phyloP scores from a whole-genome alignment of 331 rosid species.

The Rosa hybrid region DNA sequence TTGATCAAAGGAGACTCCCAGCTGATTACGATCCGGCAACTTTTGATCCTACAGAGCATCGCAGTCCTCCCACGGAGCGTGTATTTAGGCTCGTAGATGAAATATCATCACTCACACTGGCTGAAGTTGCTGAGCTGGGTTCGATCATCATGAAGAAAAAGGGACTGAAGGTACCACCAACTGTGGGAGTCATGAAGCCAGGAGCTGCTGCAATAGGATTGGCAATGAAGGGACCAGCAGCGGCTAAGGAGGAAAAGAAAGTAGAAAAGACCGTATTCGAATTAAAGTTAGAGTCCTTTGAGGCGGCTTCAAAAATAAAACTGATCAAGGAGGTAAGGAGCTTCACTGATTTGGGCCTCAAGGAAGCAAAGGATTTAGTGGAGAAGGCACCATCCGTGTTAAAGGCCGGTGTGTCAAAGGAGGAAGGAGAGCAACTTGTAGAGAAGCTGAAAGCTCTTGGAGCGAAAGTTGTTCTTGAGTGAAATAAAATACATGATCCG shows the following conservation, averaged over 20 bases:
- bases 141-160: constrained; percentile 52
- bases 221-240: constrained; percentile 45
- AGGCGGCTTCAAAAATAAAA: constrained; percentile 70
- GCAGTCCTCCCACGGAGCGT: constrained; percentile 70
- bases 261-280: constrained; percentile 69
- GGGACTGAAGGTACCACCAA: constrained; percentile 56
- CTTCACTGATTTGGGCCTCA: constrained; percentile 77
- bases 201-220: constrained; percentile 64
- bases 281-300: constrained; percentile 72
- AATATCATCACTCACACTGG: constrained; percentile 65
- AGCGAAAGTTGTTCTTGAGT: constrained; percentile 74
- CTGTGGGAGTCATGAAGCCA: constrained; percentile 59
- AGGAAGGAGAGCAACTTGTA: constrained; percentile 67
- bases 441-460: constrained; percentile 84
- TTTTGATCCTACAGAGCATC: constrained; percentile 68
- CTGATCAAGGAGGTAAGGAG: constrained; percentile 80
- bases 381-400: constrained; percentile 71
- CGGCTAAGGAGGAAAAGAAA: constrained; percentile 67
- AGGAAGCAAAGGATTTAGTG: constrained; percentile 78
- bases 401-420: constrained; percentile 76
- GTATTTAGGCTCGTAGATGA: constrained; percentile 78
- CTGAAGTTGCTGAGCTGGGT: constrained; percentile 71
- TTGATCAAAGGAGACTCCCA: constrained; percentile 81
- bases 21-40: constrained; percentile 78
- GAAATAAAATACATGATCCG: constrained; percentile 11